Evolutionary conservation across 768 basidiomycete species (phyloP).

Genomic region (Rhodotorula kratochvilovae): DNA sequence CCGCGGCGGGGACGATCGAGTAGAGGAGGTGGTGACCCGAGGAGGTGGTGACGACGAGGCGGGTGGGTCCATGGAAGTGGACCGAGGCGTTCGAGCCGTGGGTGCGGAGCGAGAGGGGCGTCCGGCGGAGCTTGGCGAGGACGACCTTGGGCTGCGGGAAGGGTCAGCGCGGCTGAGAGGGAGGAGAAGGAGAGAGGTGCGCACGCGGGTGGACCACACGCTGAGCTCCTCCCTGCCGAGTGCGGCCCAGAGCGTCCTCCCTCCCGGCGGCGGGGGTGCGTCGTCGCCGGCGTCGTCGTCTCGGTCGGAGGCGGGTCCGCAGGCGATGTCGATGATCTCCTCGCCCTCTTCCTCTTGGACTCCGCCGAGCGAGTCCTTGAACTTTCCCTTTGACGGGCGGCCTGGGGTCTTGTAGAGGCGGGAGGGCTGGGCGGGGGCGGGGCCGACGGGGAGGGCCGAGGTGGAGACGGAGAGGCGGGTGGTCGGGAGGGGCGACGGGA

Average conservation of each 20-base stretch:
- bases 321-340: conserved; percentile 26
- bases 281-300: background rate
- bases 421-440: conserved; percentile 9
- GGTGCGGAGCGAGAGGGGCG: conserved; percentile 29
- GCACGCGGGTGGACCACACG: conserved; percentile 30
- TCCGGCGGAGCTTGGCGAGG: conserved; percentile 35
- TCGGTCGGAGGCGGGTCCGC: background rate
- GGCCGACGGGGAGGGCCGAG: conserved; percentile 26
- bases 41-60: conserved; percentile 28
- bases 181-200: background rate
- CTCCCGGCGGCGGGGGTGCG: background rate
- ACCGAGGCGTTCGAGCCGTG: conserved; percentile 29
- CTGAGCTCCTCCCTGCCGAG: conserved; percentile 35
- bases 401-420: conserved; percentile 18
- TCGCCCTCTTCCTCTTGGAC: conserved; percentile 39
- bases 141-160: conserved; percentile 33
- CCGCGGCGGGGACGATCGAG: conserved; percentile 7
- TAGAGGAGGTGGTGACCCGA: conserved; percentile 34
- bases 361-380: conserved; percentile 32
- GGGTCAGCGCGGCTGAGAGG: background rate
- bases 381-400: conserved; percentile 24
- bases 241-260: conserved; percentile 15
- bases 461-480: conserved; percentile 35
- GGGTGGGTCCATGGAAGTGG: conserved; percentile 22
- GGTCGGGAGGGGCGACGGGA: conserved; percentile 34